Evolutionary conservation across 1,284 basidiomycete species (phyloP), one percentile per base, ranked within the genome.

Genomic region (Dichomitus squalens): DNA sequence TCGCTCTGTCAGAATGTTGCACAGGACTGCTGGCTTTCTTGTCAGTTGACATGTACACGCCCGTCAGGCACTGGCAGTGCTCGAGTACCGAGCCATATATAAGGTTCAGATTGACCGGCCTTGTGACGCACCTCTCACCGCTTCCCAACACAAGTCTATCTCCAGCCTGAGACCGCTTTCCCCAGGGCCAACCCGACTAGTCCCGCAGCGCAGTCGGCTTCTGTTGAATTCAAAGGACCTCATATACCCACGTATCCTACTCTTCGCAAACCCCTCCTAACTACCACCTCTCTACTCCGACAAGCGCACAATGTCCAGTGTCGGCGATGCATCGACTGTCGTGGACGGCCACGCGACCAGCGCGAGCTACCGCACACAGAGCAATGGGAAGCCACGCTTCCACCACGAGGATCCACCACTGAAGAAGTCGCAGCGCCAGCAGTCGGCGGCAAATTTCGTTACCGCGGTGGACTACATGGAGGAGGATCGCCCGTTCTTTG

Each of bases 401-500:
- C 29, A 33, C 29, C 38, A 55, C 38, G 58, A 60, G 29, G 46
- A 57, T 31, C 53, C 56, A 20, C 50, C 50, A 27, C 49, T 59
- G 44, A 46, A 56, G 39, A 55, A 55, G 49, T 49, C 49, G 3
- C 38, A 16, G 11, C 40, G 35, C 34, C 14, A 51, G 36, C 27
- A n/a, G 34, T 27, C 31, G 33, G 36, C 48, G 27, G 40, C 44
- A 14, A 65, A 57, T 40, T 67, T 71, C 52, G 50, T 59, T 33
- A 58, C 60, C 33, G 55, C 58, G 12, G 53, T 62, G 3, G 70
- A 75, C 54, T 75, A 74, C 61, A 63, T 73, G 55, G 62, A 75
- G 21, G 73, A 75, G 52, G 81, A 85, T 36, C 73, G 86, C 41
- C 84, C 85, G 0, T 91, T 88, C 75, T 87, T 89, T 61, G 77